Percentiles rank a stretch among this genome's conserved stretches.
phyloP scores from a whole-genome alignment of 768 basidiomycete genomes.

The Hysterangium stoloniferum region DNA sequence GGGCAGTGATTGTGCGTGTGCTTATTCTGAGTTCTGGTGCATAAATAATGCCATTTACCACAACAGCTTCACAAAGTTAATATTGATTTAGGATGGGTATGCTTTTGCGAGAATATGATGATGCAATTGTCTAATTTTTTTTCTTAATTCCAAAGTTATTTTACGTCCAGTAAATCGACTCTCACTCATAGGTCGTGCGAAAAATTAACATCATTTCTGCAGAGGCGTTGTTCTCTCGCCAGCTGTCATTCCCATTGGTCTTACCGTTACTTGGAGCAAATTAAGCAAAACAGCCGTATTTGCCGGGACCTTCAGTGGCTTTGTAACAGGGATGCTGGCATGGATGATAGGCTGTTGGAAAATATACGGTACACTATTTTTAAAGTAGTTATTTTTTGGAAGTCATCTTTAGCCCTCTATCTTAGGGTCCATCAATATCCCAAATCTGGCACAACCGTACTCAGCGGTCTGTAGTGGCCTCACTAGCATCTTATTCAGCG shows the following conservation, averaged over 20 bases:
- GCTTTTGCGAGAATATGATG: slow-evolving; percentile 2
- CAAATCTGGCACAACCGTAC: slow-evolving; percentile 32
- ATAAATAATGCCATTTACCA: neutral
- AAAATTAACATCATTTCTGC: too few species aligned
- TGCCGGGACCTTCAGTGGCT: slow-evolving; percentile 34
- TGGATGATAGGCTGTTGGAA: slow-evolving; percentile 48
- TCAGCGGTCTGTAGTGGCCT: slow-evolving; percentile 33
- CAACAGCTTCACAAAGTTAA: slow-evolving; percentile 35
- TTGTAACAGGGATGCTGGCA: slow-evolving; percentile 21
- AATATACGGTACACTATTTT: slow-evolving; percentile 30
- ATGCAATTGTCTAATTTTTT: neutral
- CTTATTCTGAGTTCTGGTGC: neutral
- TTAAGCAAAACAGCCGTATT: slow-evolving; percentile 34
- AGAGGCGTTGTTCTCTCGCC: slow-evolving; percentile 44
- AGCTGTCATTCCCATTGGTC: slow-evolving; percentile 41
- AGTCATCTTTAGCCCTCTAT: neutral
- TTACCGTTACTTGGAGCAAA: slow-evolving; percentile 41
- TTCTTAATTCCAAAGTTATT: slow-evolving; percentile 25
- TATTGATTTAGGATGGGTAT: slow-evolving; percentile 41
- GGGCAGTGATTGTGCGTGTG: slow-evolving; percentile 30
- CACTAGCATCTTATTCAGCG: slow-evolving; percentile 32
- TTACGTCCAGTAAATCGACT: slow-evolving; percentile 35
- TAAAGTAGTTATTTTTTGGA: neutral
- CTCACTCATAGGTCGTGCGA: neutral
- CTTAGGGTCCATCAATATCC: slow-evolving; percentile 29